Evolutionary conservation across 202 grass and related monocot species (phyloP).

Genomic region (Bolboschoenoplectus hybrid): DNA sequence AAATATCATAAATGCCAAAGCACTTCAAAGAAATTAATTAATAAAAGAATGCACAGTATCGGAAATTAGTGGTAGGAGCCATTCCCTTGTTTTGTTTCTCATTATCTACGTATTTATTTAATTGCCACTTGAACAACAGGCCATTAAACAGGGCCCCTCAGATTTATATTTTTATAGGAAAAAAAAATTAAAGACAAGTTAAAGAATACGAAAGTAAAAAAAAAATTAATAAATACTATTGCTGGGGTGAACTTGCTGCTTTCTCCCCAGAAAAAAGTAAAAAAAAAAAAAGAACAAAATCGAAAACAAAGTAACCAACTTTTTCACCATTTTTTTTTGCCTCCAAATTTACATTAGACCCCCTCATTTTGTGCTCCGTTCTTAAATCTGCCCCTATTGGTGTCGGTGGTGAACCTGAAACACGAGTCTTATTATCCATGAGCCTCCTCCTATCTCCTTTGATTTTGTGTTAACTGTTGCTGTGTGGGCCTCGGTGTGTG

Average conservation of each 20-base stretch:
- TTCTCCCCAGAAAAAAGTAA: slow-evolving; percentile 43
- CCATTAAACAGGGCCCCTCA: slow-evolving; percentile 33
- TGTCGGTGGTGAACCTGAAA: slow-evolving; percentile 33
- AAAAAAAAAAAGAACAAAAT: slow-evolving; percentile 48
- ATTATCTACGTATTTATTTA: slow-evolving; percentile 50
- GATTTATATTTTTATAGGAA: slow-evolving; percentile 39
- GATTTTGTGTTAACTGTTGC: slow-evolving; percentile 43
- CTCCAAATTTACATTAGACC: slow-evolving; percentile 70
- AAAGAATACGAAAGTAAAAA: slow-evolving; percentile 65
- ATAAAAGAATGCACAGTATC: slow-evolving; percentile 11
- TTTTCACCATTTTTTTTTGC: slow-evolving; percentile 36
- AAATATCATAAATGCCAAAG: slow-evolving; percentile 5
- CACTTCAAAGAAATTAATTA: background rate
- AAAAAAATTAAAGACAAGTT: slow-evolving; percentile 19
- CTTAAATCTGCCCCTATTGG: slow-evolving; percentile 25
- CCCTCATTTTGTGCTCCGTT: background rate
- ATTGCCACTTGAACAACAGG: slow-evolving; percentile 49
- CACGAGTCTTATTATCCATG: background rate
- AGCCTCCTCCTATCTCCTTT: slow-evolving; percentile 40
- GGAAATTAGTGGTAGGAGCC: slow-evolving; percentile 7
- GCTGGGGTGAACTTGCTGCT: slow-evolving; percentile 47
- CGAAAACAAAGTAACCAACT: slow-evolving; percentile 44
- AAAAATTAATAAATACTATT: slow-evolving; percentile 87
- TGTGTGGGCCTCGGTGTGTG: slow-evolving; percentile 42
- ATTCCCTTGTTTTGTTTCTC: slow-evolving; percentile 24